phyloP scores from a whole-genome alignment of 202 grass and related monocot species.

The Carex arenaria region DNA sequence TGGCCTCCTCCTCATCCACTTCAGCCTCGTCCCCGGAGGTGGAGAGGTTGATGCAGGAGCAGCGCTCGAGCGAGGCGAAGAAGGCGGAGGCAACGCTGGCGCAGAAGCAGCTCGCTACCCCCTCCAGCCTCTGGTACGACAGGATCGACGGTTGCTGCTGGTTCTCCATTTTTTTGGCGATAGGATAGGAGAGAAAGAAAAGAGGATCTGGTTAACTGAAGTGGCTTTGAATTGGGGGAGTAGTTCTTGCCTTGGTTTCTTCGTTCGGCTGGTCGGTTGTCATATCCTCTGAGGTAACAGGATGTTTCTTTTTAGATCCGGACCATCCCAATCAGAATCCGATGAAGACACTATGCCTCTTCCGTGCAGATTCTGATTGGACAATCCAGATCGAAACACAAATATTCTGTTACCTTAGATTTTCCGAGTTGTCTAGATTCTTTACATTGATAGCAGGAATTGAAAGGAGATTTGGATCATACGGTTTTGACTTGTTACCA shows the following conservation, averaged over 20 bases:
- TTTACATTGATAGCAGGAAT: too few relatives aligned
- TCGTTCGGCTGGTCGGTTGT: not conserved
- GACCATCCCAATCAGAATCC: too few relatives aligned
- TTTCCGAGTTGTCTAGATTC: too few relatives aligned
- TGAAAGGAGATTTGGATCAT: too few relatives aligned
- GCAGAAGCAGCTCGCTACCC: conserved; percentile 22
- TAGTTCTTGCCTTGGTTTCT: not conserved
- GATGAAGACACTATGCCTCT: too few relatives aligned
- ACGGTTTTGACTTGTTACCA: too few relatives aligned
- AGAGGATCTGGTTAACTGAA: not conserved
- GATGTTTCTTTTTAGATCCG: too few relatives aligned
- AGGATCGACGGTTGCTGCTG: conserved; percentile 26
- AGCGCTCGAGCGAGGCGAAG: conserved; percentile 48
- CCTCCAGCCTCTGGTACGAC: conserved; percentile 27
- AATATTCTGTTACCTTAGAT: too few relatives aligned
- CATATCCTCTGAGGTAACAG: too few relatives aligned
- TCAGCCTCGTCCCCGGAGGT: conserved; percentile 30
- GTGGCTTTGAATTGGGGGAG: not conserved
- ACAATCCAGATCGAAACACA: too few relatives aligned
- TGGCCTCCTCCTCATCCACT: conserved; percentile 27
- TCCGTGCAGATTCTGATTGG: too few relatives aligned
- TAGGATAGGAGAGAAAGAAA: not conserved
- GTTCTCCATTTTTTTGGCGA: conserved; percentile 18
- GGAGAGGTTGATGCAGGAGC: conserved; percentile 48
- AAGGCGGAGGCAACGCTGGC: conserved; percentile 42